Percentiles rank a stretch among this genome's conserved stretches.
phyloP scores from a whole-genome alignment of 2,329 filamentous ascomycete species.

The Trichocomaceae sp. region DNA sequence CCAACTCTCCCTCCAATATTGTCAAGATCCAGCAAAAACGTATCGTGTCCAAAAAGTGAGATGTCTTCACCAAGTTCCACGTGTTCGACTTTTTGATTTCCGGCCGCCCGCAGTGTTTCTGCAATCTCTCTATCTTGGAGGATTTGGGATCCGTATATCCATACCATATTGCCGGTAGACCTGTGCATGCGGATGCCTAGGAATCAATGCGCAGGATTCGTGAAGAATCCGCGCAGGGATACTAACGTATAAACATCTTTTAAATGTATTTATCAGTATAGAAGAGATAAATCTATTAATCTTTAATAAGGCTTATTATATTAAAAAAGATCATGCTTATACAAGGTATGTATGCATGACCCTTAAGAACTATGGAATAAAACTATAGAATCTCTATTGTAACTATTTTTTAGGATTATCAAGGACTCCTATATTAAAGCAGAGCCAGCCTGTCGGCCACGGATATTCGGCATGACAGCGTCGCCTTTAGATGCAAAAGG shows the following conservation, averaged over 20 bases:
- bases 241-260: too few relatives aligned
- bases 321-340: conserved; percentile 90
- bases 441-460: conserved; percentile 52
- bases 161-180: too few relatives aligned
- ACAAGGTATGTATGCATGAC: conserved; percentile 51
- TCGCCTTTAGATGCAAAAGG: conserved; percentile 82
- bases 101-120: conserved; percentile 66
- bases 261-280: conserved; percentile 73
- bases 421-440: conserved; percentile 69
- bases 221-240: too few relatives aligned
- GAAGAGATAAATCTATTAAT: conserved; percentile 79
- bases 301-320: conserved; percentile 94
- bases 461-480: conserved; percentile 92
- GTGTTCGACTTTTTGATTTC: conserved; percentile 77
- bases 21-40: conserved; percentile 85
- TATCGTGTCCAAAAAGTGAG: conserved; percentile 93
- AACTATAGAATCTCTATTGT: conserved; percentile 3
- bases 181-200: too few relatives aligned
- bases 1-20: conserved; percentile 81
- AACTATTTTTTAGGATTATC: conserved; percentile 55
- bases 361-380: too few relatives aligned
- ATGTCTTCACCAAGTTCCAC: conserved; percentile 90
- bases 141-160: too few relatives aligned
- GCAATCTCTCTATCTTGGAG: conserved; percentile 92
- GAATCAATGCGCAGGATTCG: too few relatives aligned